Base-by-base conservation (phyloP, 2,329 filamentous ascomycete species). In the Fonsecaea nubica region DNA sequence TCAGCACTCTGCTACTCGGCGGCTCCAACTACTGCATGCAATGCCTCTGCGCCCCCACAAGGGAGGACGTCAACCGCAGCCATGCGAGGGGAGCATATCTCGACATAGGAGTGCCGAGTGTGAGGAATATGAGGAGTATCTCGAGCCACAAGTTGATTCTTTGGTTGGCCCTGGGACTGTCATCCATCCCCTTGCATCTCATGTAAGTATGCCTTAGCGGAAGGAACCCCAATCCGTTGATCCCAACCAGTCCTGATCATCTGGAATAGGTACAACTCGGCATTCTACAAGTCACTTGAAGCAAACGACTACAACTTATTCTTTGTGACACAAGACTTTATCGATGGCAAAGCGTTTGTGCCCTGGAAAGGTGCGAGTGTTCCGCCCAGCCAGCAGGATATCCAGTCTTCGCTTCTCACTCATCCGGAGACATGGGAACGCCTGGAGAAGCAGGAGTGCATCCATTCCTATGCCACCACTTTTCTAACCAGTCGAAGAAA, bases 1-100 rank as follows among this genome's bases (percentile, higher is more conserved):
- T 80, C 6, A 75, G 74, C 32, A 78, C 76, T 0, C 30, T 74
- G 2, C 65, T 79, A 0, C 70, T 80, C 0, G 71, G 70, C 7
- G 74, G 75, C 0, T 76, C 74, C 35, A 79, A 78, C 7, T 77
- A 77, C 68, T 73, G 70, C 61, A 78, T 79, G 76, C 77, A 80
- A 68, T 74, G 70, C 56, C 63, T 77, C 5, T 66, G 59, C 8
- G 72, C 76, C 1, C 78, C 78, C 0, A 76, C 75, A 2, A 66
- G 77, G 30, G 53, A 67, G 4, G 76, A 77, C 30, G 62, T 79
- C 13, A 73, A 79, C 52, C 62, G 64, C 15, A 76, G 75, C 1
- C 77, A 80, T 66, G 36, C 35, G 3, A 62, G 69, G 35, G 57
- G 72, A 9, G 60, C 63, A 12, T 77, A 71, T 69, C 70, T 80